phyloP scores from a whole-genome alignment of 805 yeast species.

The Tetrapisispora namnaoensis region DNA sequence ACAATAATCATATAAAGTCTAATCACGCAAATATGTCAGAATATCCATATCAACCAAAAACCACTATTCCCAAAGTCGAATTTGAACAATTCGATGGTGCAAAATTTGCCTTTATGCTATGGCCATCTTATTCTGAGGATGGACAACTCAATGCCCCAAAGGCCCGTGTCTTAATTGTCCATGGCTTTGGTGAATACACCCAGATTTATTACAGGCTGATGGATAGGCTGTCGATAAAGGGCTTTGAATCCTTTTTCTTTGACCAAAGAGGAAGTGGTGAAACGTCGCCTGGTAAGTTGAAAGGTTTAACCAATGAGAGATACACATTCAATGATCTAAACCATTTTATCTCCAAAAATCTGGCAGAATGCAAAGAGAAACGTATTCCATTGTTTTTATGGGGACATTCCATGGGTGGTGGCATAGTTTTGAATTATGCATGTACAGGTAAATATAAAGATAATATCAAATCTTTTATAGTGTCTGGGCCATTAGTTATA shows the following conservation, averaged over 20 bases:
- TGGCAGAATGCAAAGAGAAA: slow-evolving; percentile 14
- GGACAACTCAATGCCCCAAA: slow-evolving; percentile 15
- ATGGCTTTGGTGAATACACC: slow-evolving; percentile 62
- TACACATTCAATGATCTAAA: slow-evolving; percentile 53
- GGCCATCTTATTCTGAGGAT: slow-evolving; percentile 14
- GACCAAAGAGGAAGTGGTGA: slow-evolving; percentile 73
- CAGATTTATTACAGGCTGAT: slow-evolving; percentile 40
- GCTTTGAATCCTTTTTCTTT: slow-evolving; percentile 58
- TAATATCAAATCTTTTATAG: slow-evolving; percentile 38
- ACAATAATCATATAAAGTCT: no score
- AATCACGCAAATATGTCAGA: neutral
- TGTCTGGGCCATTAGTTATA: slow-evolving; percentile 50
- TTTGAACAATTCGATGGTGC: slow-evolving; percentile 22
- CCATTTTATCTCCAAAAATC: slow-evolving; percentile 31
- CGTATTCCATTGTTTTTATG: slow-evolving; percentile 35
- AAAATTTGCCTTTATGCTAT: slow-evolving; percentile 21
- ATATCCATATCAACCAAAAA: slow-evolving; percentile 16
- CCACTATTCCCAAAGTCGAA: slow-evolving; percentile 16
- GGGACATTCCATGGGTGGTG: slow-evolving; percentile 84
- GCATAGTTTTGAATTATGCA: slow-evolving; percentile 53
- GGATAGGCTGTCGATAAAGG: slow-evolving; percentile 42
- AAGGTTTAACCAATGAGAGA: slow-evolving; percentile 49
- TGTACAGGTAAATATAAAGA: slow-evolving; percentile 42
- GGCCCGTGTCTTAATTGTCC: slow-evolving; percentile 53
- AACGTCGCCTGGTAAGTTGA: slow-evolving; percentile 43